Evolutionary conservation across 768 basidiomycete species (phyloP).

Genomic region (Auriculariales sp.): DNA sequence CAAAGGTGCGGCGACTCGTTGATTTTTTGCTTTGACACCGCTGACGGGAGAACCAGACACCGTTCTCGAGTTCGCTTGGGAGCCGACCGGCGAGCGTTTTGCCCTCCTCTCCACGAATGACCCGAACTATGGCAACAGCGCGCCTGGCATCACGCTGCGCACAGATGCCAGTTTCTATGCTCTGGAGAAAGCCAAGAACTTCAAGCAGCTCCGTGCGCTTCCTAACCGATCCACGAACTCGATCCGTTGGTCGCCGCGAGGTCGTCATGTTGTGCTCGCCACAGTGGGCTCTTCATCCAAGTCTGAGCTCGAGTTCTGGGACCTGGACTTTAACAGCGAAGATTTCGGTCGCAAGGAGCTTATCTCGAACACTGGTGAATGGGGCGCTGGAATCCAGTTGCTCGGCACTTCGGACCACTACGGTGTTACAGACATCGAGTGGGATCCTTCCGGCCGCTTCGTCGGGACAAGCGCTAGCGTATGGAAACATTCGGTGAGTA

Average conservation of each 20-base stretch:
- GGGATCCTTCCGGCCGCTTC: slow-evolving; percentile 95
- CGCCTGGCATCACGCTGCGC: slow-evolving; percentile 86
- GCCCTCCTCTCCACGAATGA: slow-evolving; percentile 90
- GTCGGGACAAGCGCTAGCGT: slow-evolving; percentile 86
- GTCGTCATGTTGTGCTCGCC: slow-evolving; percentile 88
- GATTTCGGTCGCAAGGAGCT: slow-evolving; percentile 37
- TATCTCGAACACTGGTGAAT: slow-evolving; percentile 47
- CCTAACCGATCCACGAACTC: slow-evolving; percentile 80
- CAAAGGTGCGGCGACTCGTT: slow-evolving; percentile 50
- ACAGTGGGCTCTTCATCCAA: slow-evolving; percentile 91
- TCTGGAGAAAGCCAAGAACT: slow-evolving; percentile 84
- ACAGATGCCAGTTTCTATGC: slow-evolving; percentile 95
- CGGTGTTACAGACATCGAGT: slow-evolving; percentile 93
- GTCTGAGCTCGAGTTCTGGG: slow-evolving; percentile 98
- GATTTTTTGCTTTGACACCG: background rate
- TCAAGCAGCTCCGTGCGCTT: slow-evolving; percentile 74
- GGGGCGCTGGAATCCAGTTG: slow-evolving; percentile 75
- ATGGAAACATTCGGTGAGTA: slow-evolving; percentile 82
- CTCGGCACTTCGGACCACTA: slow-evolving; percentile 87
- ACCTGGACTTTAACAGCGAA: slow-evolving; percentile 73
- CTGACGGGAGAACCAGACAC: slow-evolving; percentile 40
- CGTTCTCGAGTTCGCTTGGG: slow-evolving; percentile 95
- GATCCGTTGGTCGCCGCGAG: slow-evolving; percentile 92
- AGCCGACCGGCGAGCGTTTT: slow-evolving; percentile 94
- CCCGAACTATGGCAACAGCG: slow-evolving; percentile 81